A percentile compares a stretch with the other conserved stretches of the same genome.
Evolutionary conservation across 2,329 filamentous ascomycete species (phyloP).

Genomic region (Curvularia lunata): DNA sequence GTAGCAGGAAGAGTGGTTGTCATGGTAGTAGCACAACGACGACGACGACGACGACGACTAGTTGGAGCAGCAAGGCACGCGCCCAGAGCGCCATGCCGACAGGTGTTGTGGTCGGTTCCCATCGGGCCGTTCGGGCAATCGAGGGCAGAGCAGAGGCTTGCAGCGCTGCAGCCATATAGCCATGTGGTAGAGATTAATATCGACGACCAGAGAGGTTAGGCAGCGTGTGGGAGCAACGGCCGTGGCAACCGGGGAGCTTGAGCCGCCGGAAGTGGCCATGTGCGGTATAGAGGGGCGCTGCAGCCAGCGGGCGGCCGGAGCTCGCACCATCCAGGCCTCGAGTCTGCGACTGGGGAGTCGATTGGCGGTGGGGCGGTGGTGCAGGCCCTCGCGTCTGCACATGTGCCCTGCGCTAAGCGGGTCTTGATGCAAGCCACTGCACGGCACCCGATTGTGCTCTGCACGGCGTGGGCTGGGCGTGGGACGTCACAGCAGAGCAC

Average conservation of each 20-base stretch:
- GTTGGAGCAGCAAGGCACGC: neutral
- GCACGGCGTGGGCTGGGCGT: slow-evolving; percentile 5
- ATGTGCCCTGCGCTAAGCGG: slow-evolving; percentile 32
- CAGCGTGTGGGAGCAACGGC: slow-evolving; percentile 25
- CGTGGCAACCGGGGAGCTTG: slow-evolving; percentile 33
- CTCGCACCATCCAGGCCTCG: slow-evolving; percentile 22
- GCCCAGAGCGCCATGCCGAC: neutral
- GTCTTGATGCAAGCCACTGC: slow-evolving; percentile 30
- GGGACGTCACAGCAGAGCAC: slow-evolving; percentile 13
- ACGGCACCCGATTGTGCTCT: slow-evolving; percentile 16
- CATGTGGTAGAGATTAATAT: slow-evolving; percentile 19
- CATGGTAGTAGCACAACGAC: neutral
- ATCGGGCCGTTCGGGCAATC: slow-evolving; percentile 13
- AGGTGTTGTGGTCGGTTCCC: neutral
- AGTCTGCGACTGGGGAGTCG: slow-evolving; percentile 19
- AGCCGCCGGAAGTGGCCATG: slow-evolving; percentile 25
- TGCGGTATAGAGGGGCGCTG: slow-evolving; percentile 6
- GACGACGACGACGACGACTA: too few species aligned
- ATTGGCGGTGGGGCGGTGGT: neutral
- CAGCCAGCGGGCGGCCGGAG: slow-evolving; percentile 20
- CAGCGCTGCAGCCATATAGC: slow-evolving; percentile 23
- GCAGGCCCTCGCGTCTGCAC: slow-evolving; percentile 22
- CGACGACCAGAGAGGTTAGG: slow-evolving; percentile 1
- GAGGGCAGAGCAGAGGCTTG: slow-evolving; percentile 12
- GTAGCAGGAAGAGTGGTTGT: neutral